Conservation (phyloP, 2,329 filamentous ascomycete genomes). For the Dactylellina cionopaga region DNA sequence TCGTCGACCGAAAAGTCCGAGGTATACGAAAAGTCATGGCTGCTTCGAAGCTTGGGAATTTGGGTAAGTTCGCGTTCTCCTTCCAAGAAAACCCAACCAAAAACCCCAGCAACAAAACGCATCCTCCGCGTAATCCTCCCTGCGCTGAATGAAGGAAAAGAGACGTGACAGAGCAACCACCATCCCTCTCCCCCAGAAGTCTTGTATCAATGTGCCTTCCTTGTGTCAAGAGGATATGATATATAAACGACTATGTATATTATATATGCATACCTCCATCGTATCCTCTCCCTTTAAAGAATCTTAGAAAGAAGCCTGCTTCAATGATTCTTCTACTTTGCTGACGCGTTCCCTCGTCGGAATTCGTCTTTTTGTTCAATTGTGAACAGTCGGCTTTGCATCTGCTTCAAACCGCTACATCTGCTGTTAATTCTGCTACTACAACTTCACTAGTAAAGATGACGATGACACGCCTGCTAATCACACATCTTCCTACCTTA, state of each 20-base stretch:
- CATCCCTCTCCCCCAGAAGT: neutral
- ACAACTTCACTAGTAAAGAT: conserved; percentile 15
- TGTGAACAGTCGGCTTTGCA: conserved; percentile 33
- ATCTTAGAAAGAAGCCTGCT: too few species aligned
- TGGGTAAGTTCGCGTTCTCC: conserved; percentile 49
- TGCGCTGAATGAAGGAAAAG: neutral
- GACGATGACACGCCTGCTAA: conserved; percentile 47
- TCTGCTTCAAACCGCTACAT: conserved; percentile 49
- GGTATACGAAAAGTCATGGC: conserved; percentile 24
- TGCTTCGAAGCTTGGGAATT: conserved; percentile 49
- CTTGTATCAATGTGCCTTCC: too few species aligned
- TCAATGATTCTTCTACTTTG: conserved; percentile 11
- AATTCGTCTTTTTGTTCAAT: neutral
- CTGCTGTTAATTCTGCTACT: conserved; percentile 47
- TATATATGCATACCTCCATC: neutral
- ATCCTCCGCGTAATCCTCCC: conserved; percentile 21
- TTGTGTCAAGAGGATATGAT: too few species aligned
- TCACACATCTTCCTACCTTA: conserved; percentile 27
- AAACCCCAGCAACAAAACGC: neutral
- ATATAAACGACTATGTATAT: too few species aligned
- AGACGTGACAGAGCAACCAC: neutral
- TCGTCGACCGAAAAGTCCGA: conserved; percentile 2
- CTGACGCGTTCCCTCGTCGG: conserved; percentile 45
- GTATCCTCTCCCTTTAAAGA: too few species aligned
- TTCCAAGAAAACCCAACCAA: conserved; percentile 19